phyloP scores from a whole-genome alignment of 805 yeast species.

The Ogataea methylovora region DNA sequence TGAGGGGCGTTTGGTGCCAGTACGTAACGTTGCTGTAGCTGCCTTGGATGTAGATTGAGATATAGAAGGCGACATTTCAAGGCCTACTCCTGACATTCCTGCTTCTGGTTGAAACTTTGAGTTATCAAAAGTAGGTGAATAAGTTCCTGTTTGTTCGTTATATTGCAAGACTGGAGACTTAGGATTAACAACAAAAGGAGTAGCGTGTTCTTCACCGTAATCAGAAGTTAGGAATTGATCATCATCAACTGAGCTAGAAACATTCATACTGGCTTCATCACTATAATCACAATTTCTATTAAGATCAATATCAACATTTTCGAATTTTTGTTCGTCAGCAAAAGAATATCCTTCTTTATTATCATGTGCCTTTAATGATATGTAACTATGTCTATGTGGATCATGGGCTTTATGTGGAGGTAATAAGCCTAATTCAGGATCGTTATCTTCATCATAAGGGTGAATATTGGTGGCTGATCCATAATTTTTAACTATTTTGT shows the following conservation, averaged over 20 bases:
- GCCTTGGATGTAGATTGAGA: background rate
- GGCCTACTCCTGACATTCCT: background rate
- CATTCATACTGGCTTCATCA: background rate
- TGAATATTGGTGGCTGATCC: background rate
- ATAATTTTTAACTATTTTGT: background rate
- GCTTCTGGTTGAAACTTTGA: no score
- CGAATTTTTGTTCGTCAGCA: slow-evolving; percentile 41
- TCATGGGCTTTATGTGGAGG: background rate
- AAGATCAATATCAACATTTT: slow-evolving; percentile 48
- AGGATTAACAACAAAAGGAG: background rate
- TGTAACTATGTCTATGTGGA: no score
- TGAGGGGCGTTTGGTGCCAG: background rate
- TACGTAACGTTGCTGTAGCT: no score
- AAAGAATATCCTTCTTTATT: slow-evolving; percentile 18
- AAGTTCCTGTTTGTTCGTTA: background rate
- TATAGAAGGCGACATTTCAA: background rate
- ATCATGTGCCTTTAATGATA: slow-evolving; percentile 17
- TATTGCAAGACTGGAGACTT: background rate
- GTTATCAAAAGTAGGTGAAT: no score
- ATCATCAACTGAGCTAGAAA: background rate
- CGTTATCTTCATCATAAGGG: background rate
- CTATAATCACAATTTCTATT: slow-evolving; percentile 5
- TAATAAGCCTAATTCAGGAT: background rate
- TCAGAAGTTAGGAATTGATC: background rate
- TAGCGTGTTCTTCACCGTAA: background rate